Evolutionary conservation across 371 early-diverging fungal species (phyloP), one percentile per base, ranked within the genome.

Genomic region (Dinochytrium kinnereticum): DNA sequence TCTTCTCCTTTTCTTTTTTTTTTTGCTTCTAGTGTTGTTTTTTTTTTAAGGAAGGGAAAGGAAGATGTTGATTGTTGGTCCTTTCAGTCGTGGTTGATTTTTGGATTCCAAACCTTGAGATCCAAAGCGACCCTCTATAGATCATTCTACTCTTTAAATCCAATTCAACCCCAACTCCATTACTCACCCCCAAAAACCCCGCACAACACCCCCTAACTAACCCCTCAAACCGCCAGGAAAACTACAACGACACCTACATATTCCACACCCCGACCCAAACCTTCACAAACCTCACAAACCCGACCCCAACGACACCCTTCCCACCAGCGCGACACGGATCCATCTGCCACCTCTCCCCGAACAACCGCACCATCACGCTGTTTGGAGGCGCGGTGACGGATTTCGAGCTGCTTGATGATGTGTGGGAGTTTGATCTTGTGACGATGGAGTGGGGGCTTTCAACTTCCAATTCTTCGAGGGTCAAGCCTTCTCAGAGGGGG

Each of bases 351-450:
- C 31, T 64, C 34, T 64, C 64, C 17, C 26, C 26, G 3, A 37
- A 64, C 64, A 64, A 30, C 15, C 13, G 19, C 17, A 24, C 33
- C 64, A 24, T 64, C 17, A 3, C 36, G 34, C 3, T 64, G 26
- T 64, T 64, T 24, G 64, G 64, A 31, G 64, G 64, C 26, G 30
- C 24, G 21, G 26, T 34, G 64, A 15, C 33, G 26, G 64, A 64
- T 19, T 17, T 64, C 10, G n/a, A n/a, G n/a, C n/a, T n/a, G n/a
- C n/a, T n/a, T n/a, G n/a, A n/a, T n/a, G n/a, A n/a, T n/a, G n/a
- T n/a, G n/a, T 64, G 64, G 64, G 33, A 64, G 36, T 37, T 31
- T 30, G 37, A 30, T 17, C 64, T 64, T 10, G 21, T 10, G 21
- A 31, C 33, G 21, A 13, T 15, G 21, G 7, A 30, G 30, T 64